Base-by-base conservation (phyloP, 768 basidiomycete genomes). In the Crepidotus variabilis region DNA sequence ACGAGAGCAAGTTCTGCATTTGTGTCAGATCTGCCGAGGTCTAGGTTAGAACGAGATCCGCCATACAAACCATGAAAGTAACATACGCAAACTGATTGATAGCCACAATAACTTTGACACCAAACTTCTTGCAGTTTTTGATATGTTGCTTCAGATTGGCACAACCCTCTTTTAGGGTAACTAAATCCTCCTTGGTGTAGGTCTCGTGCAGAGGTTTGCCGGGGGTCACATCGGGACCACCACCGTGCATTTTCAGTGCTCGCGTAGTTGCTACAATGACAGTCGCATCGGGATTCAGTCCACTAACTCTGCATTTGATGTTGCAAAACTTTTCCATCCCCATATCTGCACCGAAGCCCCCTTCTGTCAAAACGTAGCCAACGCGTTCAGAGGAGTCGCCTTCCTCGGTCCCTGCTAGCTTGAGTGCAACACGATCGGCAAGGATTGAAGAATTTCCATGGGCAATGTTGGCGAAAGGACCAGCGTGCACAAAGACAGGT, bases 251-350 rank as follows among this genome's bases (percentile, higher is more conserved):
- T 82, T 98, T 99, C 59, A 99, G 77, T 20, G 96, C 96, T 61
- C 96, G 90, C 24, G 96, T 94, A 3, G 96, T 99, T 6, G 96
- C 97, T 52, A 99, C 96, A 64, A 99, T 90, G 62, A 99, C 85
- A 35, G 89, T 89, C 2, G 94, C 96, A 71, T 99, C 92, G 8
- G 97, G 97, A 55, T 78, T 88, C 67, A 98, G 82, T 49, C 95
- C 96, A 59, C 92, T 94, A 56, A 90, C 80, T 58, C 96, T 87
- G 71, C 95, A 98, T 72, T 99, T 99, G 81, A 99, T 98, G 74
- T 98, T 98, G 80, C 93, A 98, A 81, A 98, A 99, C 72, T 99
- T 97, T 75, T 94, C 93, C 92, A 95, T 92, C 36, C 94, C 96
- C 86, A 98, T 99, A 70, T 99, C 96, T 20, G 96, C 95, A 55